Evolutionary conservation across 2,329 filamentous ascomycete genomes (phyloP).

Genomic region (Colletotrichum caudatum): DNA sequence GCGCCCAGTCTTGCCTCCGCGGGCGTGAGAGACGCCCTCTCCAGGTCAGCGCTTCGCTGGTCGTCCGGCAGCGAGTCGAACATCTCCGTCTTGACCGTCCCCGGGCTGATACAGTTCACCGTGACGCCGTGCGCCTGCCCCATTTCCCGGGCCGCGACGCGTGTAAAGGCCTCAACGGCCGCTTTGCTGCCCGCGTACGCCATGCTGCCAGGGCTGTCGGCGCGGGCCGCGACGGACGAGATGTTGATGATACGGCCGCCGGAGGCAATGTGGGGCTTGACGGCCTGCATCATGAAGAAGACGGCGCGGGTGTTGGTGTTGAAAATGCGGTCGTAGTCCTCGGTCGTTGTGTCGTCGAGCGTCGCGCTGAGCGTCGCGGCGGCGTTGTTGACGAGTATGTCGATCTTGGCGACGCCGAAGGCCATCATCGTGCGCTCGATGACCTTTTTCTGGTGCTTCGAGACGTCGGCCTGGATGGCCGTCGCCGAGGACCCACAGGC

Average conservation of each 20-base stretch:
- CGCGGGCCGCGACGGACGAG: constrained; percentile 42
- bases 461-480: constrained; percentile 43
- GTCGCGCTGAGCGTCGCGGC: constrained; percentile 41
- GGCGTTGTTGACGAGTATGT: constrained; percentile 44
- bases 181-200: constrained; percentile 42
- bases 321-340: constrained; percentile 43
- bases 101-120: constrained; percentile 43
- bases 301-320: constrained; percentile 41
- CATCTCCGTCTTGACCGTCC: constrained; percentile 42
- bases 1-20: constrained; percentile 41
- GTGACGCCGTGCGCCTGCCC: constrained; percentile 41
- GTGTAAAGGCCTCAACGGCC: constrained; percentile 42
- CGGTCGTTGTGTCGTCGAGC: constrained; percentile 40
- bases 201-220: constrained; percentile 41
- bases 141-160: constrained; percentile 42
- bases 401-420: constrained; percentile 42
- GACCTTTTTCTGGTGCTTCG: constrained; percentile 43
- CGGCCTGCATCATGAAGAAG: constrained; percentile 43
- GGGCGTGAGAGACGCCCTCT: constrained; percentile 40
- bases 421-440: constrained; percentile 42
- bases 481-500: constrained; percentile 44
- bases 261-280: constrained; percentile 39
- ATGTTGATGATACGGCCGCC: constrained; percentile 45
- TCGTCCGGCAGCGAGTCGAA: constrained; percentile 41
- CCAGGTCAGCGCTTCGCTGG: constrained; percentile 37